A percentile compares a stretch with the other conserved stretches of the same genome.
phyloP scores from a whole-genome alignment of 306 rosid genomes.

The Gillenia trifoliata region DNA sequence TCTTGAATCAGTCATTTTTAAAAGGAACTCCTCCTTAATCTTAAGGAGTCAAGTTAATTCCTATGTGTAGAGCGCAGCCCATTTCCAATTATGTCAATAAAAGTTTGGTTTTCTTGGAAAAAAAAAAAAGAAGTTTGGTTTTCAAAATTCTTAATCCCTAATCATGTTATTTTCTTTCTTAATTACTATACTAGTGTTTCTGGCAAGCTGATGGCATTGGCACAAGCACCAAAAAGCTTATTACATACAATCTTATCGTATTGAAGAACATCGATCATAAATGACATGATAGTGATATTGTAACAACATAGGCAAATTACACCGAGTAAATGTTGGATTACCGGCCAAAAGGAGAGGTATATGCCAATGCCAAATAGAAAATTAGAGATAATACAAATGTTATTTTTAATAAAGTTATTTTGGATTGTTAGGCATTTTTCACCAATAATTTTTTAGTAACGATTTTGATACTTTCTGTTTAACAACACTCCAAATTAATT shows the following conservation, averaged over 20 bases:
- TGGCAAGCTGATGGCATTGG: background rate
- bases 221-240: background rate
- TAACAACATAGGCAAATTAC: background rate
- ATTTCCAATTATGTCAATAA: too few species aligned
- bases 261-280: background rate
- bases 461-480: too few species aligned
- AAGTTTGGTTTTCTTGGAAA: too few species aligned
- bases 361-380: too few species aligned
- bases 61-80: too few species aligned
- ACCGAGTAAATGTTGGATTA: background rate
- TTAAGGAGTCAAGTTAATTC: too few species aligned
- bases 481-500: background rate
- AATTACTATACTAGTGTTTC: background rate
- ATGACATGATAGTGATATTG: background rate
- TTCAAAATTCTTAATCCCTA: background rate
- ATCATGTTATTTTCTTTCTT: background rate
- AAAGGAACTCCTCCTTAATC: too few species aligned
- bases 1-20: too few species aligned
- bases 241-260: background rate
- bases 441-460: background rate
- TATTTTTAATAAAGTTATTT: too few species aligned
- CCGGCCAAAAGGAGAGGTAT: background rate
- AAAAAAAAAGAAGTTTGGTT: too few species aligned
- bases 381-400: background rate
- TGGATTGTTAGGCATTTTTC: too few species aligned